A percentile compares a stretch with the other conserved stretches of the same genome.
Evolutionary conservation across 179 eudicot species (phyloP).

Genomic region (Amaranthus tricolor): DNA sequence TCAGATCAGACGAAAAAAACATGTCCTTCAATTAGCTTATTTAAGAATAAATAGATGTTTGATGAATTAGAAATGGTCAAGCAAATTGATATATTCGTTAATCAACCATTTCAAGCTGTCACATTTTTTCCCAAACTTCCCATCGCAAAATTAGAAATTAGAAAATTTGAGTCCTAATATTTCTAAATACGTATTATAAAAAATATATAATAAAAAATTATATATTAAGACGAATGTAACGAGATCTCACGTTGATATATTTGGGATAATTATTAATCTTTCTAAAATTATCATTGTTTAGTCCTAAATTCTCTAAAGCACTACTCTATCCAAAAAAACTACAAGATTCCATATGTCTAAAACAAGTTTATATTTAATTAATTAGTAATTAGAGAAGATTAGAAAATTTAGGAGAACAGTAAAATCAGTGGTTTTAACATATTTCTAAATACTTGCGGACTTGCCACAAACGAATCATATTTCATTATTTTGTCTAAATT

Average conservation of each 20-base stretch:
- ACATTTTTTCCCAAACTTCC: too few species aligned
- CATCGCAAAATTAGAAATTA: not conserved
- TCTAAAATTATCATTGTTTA: slow-evolving; percentile 15
- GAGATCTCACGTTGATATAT: too few species aligned
- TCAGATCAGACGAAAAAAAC: too few species aligned
- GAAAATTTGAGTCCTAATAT: too few species aligned
- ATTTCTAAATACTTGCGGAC: not conserved
- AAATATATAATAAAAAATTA: too few species aligned
- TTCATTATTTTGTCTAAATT: too few species aligned
- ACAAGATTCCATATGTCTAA: not conserved
- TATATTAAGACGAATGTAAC: not conserved
- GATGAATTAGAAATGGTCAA: too few species aligned
- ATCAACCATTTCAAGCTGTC: too few species aligned
- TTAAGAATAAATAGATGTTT: too few species aligned
- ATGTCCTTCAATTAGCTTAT: too few species aligned
- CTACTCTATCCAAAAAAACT: slow-evolving; percentile 11
- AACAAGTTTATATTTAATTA: slow-evolving; percentile 1
- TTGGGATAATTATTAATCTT: not conserved
- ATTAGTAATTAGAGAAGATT: slow-evolving; percentile 19
- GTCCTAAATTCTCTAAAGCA: slow-evolving; percentile 22
- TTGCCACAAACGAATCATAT: too few species aligned
- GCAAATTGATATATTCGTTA: too few species aligned
- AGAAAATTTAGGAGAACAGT: slow-evolving; percentile 13
- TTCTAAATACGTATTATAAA: not conserved
- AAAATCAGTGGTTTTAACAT: slow-evolving; percentile 7